phyloP scores from a whole-genome alignment of 75 land plant species.

The Isoetes taiwanensis region DNA sequence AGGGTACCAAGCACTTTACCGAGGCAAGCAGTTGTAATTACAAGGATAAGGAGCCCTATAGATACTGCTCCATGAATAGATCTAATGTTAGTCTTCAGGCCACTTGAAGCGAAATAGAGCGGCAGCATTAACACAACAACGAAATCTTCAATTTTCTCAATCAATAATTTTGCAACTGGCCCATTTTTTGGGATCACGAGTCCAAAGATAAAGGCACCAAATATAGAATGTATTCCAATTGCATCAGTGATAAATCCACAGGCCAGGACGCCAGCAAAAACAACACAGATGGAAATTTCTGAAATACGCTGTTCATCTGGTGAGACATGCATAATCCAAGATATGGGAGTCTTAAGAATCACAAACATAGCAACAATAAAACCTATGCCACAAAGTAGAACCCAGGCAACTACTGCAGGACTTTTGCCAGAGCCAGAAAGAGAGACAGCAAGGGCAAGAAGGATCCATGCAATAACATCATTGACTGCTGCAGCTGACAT shows the following conservation, averaged over 20 bases:
- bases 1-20: constrained; percentile 75
- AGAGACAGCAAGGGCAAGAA: constrained; percentile 45
- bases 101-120: constrained; percentile 70
- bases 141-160: constrained; percentile 78
- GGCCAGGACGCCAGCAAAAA: constrained; percentile 19
- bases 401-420: constrained; percentile 18
- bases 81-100: constrained; percentile 60
- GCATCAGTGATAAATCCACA: constrained; percentile 25
- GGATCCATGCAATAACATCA: constrained; percentile 47
- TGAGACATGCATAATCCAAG: constrained; percentile 9
- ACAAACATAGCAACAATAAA: constrained; percentile 13
- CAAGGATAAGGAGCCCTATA: constrained; percentile 56
- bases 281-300: constrained; percentile 17
- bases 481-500: constrained; percentile 40
- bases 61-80: constrained; percentile 44
- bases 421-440: constrained; percentile 22
- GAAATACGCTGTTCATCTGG: constrained; percentile 13
- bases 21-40: constrained; percentile 44
- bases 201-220: constrained; percentile 43
- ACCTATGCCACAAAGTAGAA: constrained; percentile 16
- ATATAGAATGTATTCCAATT: constrained; percentile 19
- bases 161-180: constrained; percentile 23
- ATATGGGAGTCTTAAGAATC: background rate
- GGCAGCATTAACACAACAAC: constrained; percentile 61
- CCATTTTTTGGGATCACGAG: constrained; percentile 36